These are phyloP conservation scores for Puccinellia tenuiflora DNA, from an alignment of 176 grass and related monocot species.

Conservation along the genomic window DNA sequence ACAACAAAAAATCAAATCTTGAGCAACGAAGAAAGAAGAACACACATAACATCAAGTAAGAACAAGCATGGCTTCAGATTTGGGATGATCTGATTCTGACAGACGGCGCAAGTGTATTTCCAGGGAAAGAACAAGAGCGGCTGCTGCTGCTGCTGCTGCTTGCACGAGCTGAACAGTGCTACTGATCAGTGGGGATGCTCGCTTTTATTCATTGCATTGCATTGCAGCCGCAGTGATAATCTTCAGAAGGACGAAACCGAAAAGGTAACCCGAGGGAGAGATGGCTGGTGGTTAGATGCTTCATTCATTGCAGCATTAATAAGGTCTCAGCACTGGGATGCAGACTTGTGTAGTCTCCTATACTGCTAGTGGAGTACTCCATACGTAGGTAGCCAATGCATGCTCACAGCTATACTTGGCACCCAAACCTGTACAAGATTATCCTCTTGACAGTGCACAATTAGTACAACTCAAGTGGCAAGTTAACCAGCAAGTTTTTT, in stretches of 20 bases:
- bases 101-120: background rate
- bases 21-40: background rate
- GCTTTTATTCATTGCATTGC: background rate
- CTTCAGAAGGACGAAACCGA: background rate
- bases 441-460: background rate
- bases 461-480: background rate
- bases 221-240: background rate
- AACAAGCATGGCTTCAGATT: background rate
- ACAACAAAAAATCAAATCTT: background rate
- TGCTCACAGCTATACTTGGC: background rate
- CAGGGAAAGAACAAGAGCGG: background rate
- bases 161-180: background rate
- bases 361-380: background rate
- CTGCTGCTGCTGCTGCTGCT: background rate
- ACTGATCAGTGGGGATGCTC: background rate
- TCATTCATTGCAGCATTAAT: constrained; percentile 30
- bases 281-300: constrained; percentile 24
- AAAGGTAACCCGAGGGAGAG: background rate
- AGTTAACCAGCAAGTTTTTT: background rate
- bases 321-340: constrained; percentile 11
- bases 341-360: background rate
- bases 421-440: constrained; percentile 3
- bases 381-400: background rate
- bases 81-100: background rate
- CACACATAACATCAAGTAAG: background rate